Conservation (phyloP, 306 rosid genomes). For the Acacia crassicarpa region DNA sequence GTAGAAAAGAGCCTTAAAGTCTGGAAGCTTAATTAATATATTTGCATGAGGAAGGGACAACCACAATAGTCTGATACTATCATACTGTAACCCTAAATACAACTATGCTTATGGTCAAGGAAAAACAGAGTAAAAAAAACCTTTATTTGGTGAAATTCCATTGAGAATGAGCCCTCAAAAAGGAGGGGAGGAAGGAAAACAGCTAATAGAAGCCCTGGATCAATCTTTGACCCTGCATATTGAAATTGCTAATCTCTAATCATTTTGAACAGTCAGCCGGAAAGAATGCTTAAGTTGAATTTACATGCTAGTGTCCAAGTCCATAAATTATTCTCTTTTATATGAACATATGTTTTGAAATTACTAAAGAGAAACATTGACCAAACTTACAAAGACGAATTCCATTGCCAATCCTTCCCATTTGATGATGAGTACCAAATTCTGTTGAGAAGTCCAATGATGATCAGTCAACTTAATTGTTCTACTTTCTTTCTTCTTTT, state of each 20-base stretch:
- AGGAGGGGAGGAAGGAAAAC: slow-evolving; percentile 98
- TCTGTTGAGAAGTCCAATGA: slow-evolving; percentile 49
- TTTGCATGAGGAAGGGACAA: not conserved
- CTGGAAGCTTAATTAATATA: too few relatives aligned
- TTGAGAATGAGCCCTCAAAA: slow-evolving; percentile 88
- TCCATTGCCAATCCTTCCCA: slow-evolving; percentile 90
- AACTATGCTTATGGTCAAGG: not conserved
- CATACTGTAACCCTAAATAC: slow-evolving; percentile 19
- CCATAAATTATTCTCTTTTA: slow-evolving; percentile 10
- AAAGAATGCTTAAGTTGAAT: slow-evolving; percentile 14
- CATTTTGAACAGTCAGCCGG: slow-evolving; percentile 12
- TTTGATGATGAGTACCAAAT: slow-evolving; percentile 73
- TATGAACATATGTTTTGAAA: slow-evolving; percentile 15
- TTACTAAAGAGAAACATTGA: slow-evolving; percentile 1
- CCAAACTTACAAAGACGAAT: slow-evolving; percentile 87
- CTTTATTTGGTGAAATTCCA: slow-evolving; percentile 98
- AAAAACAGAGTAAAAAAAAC: slow-evolving; percentile 40
- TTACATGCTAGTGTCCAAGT: not conserved
- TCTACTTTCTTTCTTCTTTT: too few relatives aligned
- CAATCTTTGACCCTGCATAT: slow-evolving; percentile 78
- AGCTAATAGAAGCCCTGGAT: slow-evolving; percentile 85
- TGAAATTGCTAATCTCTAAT: slow-evolving; percentile 28
- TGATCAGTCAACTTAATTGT: slow-evolving; percentile 26
- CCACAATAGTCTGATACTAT: slow-evolving; percentile 4
- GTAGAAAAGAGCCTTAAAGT: too few relatives aligned